phyloP scores from a whole-genome alignment of 75 land plant genomes.

The Selaginella tamariscina region DNA sequence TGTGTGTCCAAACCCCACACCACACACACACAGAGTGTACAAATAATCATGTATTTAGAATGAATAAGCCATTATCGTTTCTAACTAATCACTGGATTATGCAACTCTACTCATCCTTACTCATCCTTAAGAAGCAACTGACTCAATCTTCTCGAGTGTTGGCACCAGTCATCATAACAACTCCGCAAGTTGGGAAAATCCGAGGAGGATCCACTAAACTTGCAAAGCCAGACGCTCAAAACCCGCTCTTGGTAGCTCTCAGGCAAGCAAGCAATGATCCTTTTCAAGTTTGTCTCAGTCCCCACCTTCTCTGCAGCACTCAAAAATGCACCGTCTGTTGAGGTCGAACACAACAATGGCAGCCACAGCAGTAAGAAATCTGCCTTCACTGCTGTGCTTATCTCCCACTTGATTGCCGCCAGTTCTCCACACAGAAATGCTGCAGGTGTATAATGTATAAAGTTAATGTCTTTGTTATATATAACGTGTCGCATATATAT shows the following conservation, averaged over 20 bases:
- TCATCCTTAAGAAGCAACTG: too few relatives aligned
- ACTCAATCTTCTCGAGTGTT: too few relatives aligned
- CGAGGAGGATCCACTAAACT: slow-evolving; percentile 38
- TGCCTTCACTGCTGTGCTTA: slow-evolving; percentile 25
- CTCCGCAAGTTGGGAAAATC: slow-evolving; percentile 60
- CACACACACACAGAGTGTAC: too few relatives aligned
- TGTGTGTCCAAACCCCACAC: too few relatives aligned
- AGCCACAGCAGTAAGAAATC: slow-evolving; percentile 47
- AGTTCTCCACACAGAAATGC: slow-evolving; percentile 35
- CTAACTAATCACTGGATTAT: too few relatives aligned
- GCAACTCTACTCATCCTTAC: too few relatives aligned
- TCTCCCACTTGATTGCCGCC: slow-evolving; percentile 16
- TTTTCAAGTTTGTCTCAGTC: slow-evolving; percentile 32
- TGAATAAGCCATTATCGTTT: too few relatives aligned
- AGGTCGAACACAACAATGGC: slow-evolving; percentile 45
- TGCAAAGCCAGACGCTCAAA: slow-evolving; percentile 46
- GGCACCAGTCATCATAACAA: slow-evolving; percentile 45
- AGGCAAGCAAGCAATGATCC: slow-evolving; percentile 30
- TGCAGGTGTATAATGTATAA: too few relatives aligned
- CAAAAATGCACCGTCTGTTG: slow-evolving; percentile 35
- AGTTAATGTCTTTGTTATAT: too few relatives aligned
- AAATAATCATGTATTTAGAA: too few relatives aligned
- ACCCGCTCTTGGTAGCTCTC: slow-evolving; percentile 44
- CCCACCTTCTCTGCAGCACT: slow-evolving; percentile 35
- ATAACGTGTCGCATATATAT: too few relatives aligned